Evolutionary conservation across 2,329 filamentous ascomycete species (phyloP).

Genomic region (Didymosphaeria variabile): DNA sequence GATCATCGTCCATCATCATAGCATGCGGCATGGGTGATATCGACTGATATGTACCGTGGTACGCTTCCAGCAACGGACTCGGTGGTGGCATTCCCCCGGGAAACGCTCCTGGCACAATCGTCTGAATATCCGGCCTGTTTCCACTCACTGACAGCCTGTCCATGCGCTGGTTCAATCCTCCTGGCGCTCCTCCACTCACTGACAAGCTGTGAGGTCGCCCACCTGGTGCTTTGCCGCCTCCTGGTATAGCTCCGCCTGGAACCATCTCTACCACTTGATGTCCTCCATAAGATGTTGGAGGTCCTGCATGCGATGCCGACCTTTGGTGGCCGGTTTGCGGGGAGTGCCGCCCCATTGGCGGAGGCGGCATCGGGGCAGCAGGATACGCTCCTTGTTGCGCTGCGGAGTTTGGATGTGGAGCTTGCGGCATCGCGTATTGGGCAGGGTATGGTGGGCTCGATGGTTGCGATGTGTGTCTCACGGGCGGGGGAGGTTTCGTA

Average conservation of each 20-base stretch:
- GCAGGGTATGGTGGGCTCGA: slow-evolving; percentile 30
- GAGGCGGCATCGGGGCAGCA: slow-evolving; percentile 43
- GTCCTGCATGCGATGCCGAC: slow-evolving; percentile 31
- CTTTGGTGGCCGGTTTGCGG: slow-evolving; percentile 38
- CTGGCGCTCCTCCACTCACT: slow-evolving; percentile 36
- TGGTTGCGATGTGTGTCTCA: slow-evolving; percentile 40
- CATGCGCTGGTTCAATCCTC: slow-evolving; percentile 53
- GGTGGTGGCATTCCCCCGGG: slow-evolving; percentile 66
- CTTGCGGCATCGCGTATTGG: slow-evolving; percentile 38
- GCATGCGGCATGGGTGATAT: slow-evolving; percentile 95
- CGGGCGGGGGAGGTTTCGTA: slow-evolving; percentile 29
- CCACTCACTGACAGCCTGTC: slow-evolving; percentile 59
- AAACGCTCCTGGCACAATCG: slow-evolving; percentile 40
- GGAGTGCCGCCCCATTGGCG: slow-evolving; percentile 42
- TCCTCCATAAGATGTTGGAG: slow-evolving; percentile 35
- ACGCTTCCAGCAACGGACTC: slow-evolving; percentile 89
- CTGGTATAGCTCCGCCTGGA: slow-evolving; percentile 41
- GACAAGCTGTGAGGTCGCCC: slow-evolving; percentile 45
- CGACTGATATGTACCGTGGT: slow-evolving; percentile 92
- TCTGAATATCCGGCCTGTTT: slow-evolving; percentile 52
- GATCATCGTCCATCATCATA: slow-evolving; percentile 64
- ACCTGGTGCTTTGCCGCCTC: slow-evolving; percentile 37
- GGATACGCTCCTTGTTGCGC: slow-evolving; percentile 34
- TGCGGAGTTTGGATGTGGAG: slow-evolving; percentile 21
- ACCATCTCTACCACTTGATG: slow-evolving; percentile 54